Conservation (phyloP, 2,329 filamentous ascomycete species). For the Penicillium griseofulvum region DNA sequence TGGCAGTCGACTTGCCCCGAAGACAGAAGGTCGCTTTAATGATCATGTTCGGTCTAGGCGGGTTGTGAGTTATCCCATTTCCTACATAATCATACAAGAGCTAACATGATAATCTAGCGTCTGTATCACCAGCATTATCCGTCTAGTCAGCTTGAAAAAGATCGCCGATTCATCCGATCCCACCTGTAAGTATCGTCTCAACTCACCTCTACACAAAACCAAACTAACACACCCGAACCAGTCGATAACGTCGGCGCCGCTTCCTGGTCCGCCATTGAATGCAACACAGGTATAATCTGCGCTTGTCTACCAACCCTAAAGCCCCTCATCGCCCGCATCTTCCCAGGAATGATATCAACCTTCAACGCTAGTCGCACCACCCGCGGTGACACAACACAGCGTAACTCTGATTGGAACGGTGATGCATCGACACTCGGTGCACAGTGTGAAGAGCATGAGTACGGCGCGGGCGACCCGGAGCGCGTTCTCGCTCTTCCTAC, state of each 20-base stretch:
- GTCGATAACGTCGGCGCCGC: constrained; percentile 37
- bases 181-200: constrained; percentile 28
- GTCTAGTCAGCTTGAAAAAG: constrained; percentile 31
- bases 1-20: constrained; percentile 40
- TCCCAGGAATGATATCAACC: constrained; percentile 31
- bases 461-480: constrained; percentile 25
- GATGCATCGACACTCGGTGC: constrained; percentile 28
- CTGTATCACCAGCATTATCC: constrained; percentile 37
- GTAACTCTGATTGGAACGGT: constrained; percentile 29
- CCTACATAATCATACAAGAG: background rate
- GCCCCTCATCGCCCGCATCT: constrained; percentile 32
- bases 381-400: constrained; percentile 18
- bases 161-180: constrained; percentile 35
- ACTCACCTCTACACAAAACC: background rate
- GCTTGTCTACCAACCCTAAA: constrained; percentile 43
- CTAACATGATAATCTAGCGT: constrained; percentile 18
- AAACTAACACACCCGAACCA: constrained; percentile 13
- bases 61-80: constrained; percentile 33
- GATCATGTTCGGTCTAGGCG: constrained; percentile 42
- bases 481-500: constrained; percentile 22
- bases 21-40: constrained; percentile 45
- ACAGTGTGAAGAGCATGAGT: constrained; percentile 30
- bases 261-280: constrained; percentile 42
- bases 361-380: constrained; percentile 18
- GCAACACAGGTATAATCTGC: constrained; percentile 43